These are phyloP conservation scores for Xanthoconium separans DNA, from an alignment of 1,284 basidiomycete species.

Conservation along the genomic window DNA sequence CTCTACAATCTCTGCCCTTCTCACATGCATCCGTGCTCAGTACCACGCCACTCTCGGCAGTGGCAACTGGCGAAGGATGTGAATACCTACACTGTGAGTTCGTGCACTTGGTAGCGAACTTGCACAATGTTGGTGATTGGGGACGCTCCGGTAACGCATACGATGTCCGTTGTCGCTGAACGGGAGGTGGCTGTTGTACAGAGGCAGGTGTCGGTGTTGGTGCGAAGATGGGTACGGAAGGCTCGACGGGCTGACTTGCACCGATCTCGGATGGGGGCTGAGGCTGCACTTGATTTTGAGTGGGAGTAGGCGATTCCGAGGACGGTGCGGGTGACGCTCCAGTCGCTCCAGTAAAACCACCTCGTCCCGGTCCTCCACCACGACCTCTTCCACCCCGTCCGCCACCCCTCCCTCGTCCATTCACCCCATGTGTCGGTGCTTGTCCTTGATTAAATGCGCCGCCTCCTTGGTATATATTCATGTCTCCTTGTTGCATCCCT, in stretches of 20 bases:
- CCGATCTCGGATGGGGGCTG: constrained; percentile 34
- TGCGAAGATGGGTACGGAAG: constrained; percentile 36
- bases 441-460: constrained; percentile 37
- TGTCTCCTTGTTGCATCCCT: constrained; percentile 58
- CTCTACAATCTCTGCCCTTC: constrained; percentile 81
- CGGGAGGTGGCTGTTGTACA: constrained; percentile 29
- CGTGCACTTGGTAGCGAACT: constrained; percentile 85
- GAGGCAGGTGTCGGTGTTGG: constrained; percentile 34
- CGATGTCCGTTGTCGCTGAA: constrained; percentile 38
- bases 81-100: constrained; percentile 86
- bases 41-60: constrained; percentile 89
- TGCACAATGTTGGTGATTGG: constrained; percentile 85
- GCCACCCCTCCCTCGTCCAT: constrained; percentile 36
- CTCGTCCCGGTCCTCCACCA: constrained; percentile 27
- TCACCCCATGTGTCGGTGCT: constrained; percentile 28
- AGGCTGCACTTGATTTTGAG: constrained; percentile 19
- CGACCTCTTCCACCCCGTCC: constrained; percentile 41
- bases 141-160: constrained; percentile 72
- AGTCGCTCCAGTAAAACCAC: constrained; percentile 26
- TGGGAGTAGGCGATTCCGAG: constrained; percentile 25
- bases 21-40: constrained; percentile 89
- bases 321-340: constrained; percentile 25
- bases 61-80: constrained; percentile 91
- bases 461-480: constrained; percentile 46
- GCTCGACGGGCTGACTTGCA: constrained; percentile 17